Conservation (phyloP, 352 stramenopile genomes). For the Pseudoperonospora humuli region DNA sequence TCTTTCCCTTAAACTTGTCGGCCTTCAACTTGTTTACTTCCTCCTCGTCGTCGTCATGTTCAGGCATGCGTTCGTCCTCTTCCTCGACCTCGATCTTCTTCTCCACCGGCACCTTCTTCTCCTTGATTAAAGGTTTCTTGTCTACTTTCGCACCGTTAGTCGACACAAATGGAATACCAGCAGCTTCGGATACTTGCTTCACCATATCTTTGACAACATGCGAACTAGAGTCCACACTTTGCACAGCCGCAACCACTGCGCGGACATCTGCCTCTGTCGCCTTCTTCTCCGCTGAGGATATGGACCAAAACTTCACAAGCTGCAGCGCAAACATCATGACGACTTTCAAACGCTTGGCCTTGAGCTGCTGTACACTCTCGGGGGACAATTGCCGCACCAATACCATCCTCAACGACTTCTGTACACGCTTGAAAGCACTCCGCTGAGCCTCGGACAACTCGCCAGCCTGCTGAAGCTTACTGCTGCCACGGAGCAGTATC, state of each 20-base stretch:
- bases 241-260: constrained; percentile 34
- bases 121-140: constrained; percentile 18
- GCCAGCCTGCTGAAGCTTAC: constrained; percentile 16
- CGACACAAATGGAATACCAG: constrained; percentile 24
- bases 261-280: constrained; percentile 17
- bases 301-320: constrained; percentile 55
- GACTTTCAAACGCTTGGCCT: constrained; percentile 73
- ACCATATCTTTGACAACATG: constrained; percentile 69
- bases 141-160: constrained; percentile 13
- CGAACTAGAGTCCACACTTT: constrained; percentile 45
- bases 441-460: constrained; percentile 24
- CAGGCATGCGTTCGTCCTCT: constrained; percentile 21
- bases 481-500: constrained; percentile 35
- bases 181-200: constrained; percentile 46
- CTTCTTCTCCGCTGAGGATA: constrained; percentile 16
- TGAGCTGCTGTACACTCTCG: constrained; percentile 38
- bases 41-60: constrained; percentile 14
- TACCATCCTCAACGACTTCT: constrained; percentile 31
- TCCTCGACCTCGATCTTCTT: constrained; percentile 1
- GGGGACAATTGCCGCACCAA: constrained; percentile 37
- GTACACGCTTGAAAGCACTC: constrained; percentile 26
- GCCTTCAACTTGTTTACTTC: constrained; percentile 10
- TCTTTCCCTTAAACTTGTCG: constrained; percentile 18
- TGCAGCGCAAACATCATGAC: constrained; percentile 58
- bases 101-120: background rate